Evolutionary conservation across 1,284 basidiomycete species (phyloP).

Genomic region (Ganoderma multipileum): DNA sequence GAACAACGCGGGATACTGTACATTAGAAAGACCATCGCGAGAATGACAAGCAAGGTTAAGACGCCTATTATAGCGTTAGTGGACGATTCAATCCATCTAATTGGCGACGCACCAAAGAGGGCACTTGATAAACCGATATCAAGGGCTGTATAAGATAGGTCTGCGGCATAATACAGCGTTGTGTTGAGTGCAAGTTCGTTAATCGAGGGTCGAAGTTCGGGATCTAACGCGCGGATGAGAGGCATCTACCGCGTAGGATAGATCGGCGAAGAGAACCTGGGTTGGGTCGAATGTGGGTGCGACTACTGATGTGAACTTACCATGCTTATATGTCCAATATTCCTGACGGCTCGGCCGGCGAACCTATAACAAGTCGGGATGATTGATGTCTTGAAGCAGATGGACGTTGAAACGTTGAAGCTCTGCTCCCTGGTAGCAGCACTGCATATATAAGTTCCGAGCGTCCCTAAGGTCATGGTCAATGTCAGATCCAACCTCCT

Average conservation of each 20-base stretch:
- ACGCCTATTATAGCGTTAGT: background rate
- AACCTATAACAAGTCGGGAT: background rate
- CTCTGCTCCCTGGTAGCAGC: no score
- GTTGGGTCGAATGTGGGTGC: background rate
- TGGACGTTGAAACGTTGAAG: background rate
- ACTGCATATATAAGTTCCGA: background rate
- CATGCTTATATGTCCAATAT: background rate
- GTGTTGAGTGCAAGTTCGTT: conserved; percentile 1
- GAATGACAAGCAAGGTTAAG: background rate
- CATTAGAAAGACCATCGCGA: background rate
- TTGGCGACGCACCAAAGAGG: conserved; percentile 4
- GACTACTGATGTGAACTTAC: no score
- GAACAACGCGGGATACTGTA: background rate
- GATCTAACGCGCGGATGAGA: background rate
- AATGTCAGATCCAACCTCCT: background rate
- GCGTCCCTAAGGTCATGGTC: background rate
- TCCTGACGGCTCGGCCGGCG: background rate
- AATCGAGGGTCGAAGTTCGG: background rate
- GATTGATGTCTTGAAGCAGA: background rate
- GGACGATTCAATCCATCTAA: background rate
- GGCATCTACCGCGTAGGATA: background rate
- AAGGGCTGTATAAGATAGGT: background rate
- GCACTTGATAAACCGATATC: conserved; percentile 1
- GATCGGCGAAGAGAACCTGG: background rate
- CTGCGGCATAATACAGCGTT: background rate